Percentiles rank a stretch among this genome's conserved stretches.
phyloP scores from a whole-genome alignment of 331 rosid species.

The Phaseolus coccineus region DNA sequence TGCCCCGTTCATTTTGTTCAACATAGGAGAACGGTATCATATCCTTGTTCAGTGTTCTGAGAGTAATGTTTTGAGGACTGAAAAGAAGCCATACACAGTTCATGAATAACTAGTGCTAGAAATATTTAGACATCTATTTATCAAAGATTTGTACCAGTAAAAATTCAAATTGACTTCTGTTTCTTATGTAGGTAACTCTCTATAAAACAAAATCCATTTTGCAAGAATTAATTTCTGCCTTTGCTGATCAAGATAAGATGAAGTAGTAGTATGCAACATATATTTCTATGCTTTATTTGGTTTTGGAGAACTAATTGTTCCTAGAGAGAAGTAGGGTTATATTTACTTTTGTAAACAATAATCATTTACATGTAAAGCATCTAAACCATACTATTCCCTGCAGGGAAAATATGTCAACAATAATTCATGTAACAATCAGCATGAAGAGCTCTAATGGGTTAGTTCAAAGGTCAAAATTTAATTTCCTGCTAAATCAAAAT shows the following conservation, averaged over 20 bases:
- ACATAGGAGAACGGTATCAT: slow-evolving; percentile 20
- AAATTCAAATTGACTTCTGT: slow-evolving; percentile 18
- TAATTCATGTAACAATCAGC: not conserved
- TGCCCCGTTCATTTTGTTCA: slow-evolving; percentile 9
- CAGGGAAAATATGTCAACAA: not conserved
- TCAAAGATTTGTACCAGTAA: slow-evolving; percentile 5
- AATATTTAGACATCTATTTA: not conserved
- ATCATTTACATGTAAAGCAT: not conserved
- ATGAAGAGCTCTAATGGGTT: not conserved
- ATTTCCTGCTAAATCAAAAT: not conserved
- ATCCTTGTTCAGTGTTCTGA: slow-evolving; percentile 11
- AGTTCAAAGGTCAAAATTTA: not conserved
- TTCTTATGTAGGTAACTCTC: not conserved
- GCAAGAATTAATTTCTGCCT: not conserved
- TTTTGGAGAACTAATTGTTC: slow-evolving; percentile 13
- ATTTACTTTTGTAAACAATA: not conserved
- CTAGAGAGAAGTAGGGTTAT: not conserved
- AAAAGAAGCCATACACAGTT: slow-evolving; percentile 8
- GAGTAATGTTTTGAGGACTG: not conserved
- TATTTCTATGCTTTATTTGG: not conserved
- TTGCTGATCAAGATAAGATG: slow-evolving; percentile 9
- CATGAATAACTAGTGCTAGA: slow-evolving; percentile 8
- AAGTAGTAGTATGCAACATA: not conserved
- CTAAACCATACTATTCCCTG: not conserved
- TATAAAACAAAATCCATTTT: not conserved